Evolutionary conservation across 116 monocot species (phyloP).

Genomic region (Phalaenopsis hybrid): DNA sequence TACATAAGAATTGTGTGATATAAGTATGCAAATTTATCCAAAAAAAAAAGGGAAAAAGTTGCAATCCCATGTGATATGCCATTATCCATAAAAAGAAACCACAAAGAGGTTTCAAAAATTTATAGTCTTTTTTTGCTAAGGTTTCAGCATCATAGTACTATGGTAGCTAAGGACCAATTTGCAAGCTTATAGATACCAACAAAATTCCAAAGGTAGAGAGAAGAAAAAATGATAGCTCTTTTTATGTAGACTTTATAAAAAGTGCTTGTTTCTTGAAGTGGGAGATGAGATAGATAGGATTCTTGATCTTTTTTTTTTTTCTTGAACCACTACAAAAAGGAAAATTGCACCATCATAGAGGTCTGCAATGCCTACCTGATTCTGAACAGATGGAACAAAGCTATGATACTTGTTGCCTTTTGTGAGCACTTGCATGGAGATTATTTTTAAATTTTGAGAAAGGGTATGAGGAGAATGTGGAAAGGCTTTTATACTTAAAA

Average conservation of each 20-base stretch:
- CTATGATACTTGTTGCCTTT: constrained; percentile 32
- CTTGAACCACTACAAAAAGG: background rate
- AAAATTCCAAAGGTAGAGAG: constrained; percentile 18
- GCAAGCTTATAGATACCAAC: constrained; percentile 3
- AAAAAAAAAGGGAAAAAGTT: background rate
- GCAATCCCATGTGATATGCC: background rate
- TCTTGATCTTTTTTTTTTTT: background rate
- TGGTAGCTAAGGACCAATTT: constrained; percentile 5
- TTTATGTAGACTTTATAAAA: constrained; percentile 16
- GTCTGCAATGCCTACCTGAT: constrained; percentile 15
- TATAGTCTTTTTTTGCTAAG: constrained; percentile 1
- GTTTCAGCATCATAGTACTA: constrained; percentile 5
- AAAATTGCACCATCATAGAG: constrained; percentile 37
- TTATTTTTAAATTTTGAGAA: constrained; percentile 6
- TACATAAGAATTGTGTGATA: too few species aligned
- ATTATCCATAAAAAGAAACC: background rate
- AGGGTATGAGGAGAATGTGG: constrained; percentile 18
- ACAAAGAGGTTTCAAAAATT: constrained; percentile 19
- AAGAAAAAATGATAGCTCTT: constrained; percentile 2
- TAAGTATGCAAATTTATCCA: too few species aligned
- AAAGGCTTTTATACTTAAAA: constrained; percentile 19
- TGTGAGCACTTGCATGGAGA: constrained; percentile 44
- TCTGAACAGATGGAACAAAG: constrained; percentile 44
- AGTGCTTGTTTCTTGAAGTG: constrained; percentile 19
- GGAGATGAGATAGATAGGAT: constrained; percentile 14